Base-by-base conservation (phyloP, 331 rosid genomes). In the Rhamnella rubrinervis region DNA sequence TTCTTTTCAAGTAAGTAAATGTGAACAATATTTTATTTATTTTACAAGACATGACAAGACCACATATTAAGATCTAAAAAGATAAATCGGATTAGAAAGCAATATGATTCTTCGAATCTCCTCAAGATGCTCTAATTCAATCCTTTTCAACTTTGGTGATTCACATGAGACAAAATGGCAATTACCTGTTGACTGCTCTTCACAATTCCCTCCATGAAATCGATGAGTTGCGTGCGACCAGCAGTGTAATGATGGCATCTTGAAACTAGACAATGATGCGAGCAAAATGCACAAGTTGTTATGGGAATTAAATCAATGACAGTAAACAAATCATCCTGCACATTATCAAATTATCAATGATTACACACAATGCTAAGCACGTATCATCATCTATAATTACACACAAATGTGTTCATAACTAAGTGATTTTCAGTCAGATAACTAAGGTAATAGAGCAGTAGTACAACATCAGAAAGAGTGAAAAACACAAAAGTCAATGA, bases 171-270 rank as follows among this genome's bases (percentile, higher is more conserved):
- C 67, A 65, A 56, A 62, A 65, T 11, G 39, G 51, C 6, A 47
- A 75, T 57, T 80, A 91, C 98, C 96, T 87, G 98, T 72, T 83
- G 89, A 82, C 87, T 89, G 80, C 97, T 89, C 85, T 75, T 91
- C 75, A 87, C 74, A 81, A 93, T 84, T 78, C 97, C 98, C 85
- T 88, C 98, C 98, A 91, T 87, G 77, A 95, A 91, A 71, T 77
- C 83, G 63, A 85, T 74, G 39, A 93, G 92, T 82, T 89, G 89
- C 81, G 11, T 51, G 58, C 95, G 86, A 39, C 98, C 92, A 23
- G 77, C 87, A 18, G 81, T 51, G 77, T 93, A 77, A 80, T 73
- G 65, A 91, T 77, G 78, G 98, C 98, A 74, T 83, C 91, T 86
- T 89, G 96, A 82, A 93, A 93, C 97, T 93, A 79, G 52, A 85